Conservation (phyloP, 805 yeast species). For the Kazachstania taianensis region DNA sequence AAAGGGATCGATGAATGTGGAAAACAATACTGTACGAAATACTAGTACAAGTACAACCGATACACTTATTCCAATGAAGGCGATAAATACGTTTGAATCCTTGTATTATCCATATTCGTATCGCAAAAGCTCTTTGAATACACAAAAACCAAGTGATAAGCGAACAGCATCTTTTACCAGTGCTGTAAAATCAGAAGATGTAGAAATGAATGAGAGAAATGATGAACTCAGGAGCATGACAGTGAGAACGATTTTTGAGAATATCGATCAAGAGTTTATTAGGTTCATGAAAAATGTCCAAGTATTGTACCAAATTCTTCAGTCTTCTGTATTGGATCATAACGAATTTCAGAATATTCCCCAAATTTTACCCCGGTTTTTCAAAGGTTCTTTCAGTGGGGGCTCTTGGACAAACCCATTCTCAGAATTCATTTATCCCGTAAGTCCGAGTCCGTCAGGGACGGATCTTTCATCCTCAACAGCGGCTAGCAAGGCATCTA, state of each 20-base stretch:
- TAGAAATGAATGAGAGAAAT: background rate
- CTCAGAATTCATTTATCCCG: slow-evolving; percentile 23
- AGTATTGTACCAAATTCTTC: slow-evolving; percentile 22
- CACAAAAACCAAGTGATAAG: background rate
- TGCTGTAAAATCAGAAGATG: background rate
- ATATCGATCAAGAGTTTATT: slow-evolving; percentile 22
- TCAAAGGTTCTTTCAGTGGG: slow-evolving; percentile 57
- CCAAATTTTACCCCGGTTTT: slow-evolving; percentile 58
- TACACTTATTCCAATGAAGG: slow-evolving; percentile 4
- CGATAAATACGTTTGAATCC: slow-evolving; percentile 2
- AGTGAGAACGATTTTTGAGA: slow-evolving; percentile 5
- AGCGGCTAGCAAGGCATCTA: background rate
- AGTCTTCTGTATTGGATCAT: slow-evolving; percentile 13
- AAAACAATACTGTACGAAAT: slow-evolving; percentile 6
- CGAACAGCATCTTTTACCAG: background rate
- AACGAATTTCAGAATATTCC: slow-evolving; percentile 34
- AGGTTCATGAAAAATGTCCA: slow-evolving; percentile 24
- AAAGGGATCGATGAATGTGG: background rate
- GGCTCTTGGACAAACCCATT: slow-evolving; percentile 76
- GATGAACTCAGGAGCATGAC: background rate
- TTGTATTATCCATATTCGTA: background rate
- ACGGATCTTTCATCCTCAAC: background rate
- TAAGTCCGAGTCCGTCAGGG: slow-evolving; percentile 3
- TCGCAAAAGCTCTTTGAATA: no score
- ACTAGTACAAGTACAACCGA: slow-evolving; percentile 15